Percentiles rank a stretch among this genome's conserved stretches.
phyloP scores from a whole-genome alignment of 495 filamentous ascomycete genomes.

The Talaromyces thailandensis region DNA sequence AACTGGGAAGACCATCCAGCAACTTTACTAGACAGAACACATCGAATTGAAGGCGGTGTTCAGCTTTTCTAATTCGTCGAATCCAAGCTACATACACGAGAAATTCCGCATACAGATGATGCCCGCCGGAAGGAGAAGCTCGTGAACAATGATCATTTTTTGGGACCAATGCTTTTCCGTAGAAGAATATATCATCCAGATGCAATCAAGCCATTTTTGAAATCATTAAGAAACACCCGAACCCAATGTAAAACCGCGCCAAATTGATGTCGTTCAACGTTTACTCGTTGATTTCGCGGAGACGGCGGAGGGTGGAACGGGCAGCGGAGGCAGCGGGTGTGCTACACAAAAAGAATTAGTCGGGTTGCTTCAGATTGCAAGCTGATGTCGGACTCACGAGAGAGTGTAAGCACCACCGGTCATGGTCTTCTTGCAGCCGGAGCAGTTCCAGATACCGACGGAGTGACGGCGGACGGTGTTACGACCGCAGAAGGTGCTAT shows the following conservation, averaged over 20 bases:
- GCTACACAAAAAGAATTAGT: slow-evolving; percentile 37
- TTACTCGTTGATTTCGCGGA: slow-evolving; percentile 97
- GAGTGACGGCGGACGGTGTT: slow-evolving; percentile 83
- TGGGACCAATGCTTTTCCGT: not conserved
- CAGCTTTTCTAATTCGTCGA: slow-evolving; percentile 6
- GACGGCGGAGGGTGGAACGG: slow-evolving; percentile 92
- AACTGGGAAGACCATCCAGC: not conserved
- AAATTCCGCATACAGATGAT: slow-evolving; percentile 5
- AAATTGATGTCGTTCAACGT: slow-evolving; percentile 13
- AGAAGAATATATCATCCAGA: slow-evolving; percentile 2
- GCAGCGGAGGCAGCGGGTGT: slow-evolving; percentile 94
- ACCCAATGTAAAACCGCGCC: slow-evolving; percentile 25
- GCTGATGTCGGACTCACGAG: slow-evolving; percentile 57
- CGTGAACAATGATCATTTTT: slow-evolving; percentile 4
- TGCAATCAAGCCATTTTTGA: slow-evolving; percentile 8
- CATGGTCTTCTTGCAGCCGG: slow-evolving; percentile 83
- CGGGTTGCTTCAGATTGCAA: slow-evolving; percentile 10
- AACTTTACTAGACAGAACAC: not conserved
- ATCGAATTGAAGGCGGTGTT: slow-evolving; percentile 4
- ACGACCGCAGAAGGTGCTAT: slow-evolving; percentile 92
- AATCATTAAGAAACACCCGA: slow-evolving; percentile 11
- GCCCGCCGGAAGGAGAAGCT: slow-evolving; percentile 6
- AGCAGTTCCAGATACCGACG: slow-evolving; percentile 96
- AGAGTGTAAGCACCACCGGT: slow-evolving; percentile 96
- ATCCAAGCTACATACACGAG: slow-evolving; percentile 8